phyloP scores from a whole-genome alignment of 2,329 filamentous ascomycete genomes.

The Acrodontium crateriforme region DNA sequence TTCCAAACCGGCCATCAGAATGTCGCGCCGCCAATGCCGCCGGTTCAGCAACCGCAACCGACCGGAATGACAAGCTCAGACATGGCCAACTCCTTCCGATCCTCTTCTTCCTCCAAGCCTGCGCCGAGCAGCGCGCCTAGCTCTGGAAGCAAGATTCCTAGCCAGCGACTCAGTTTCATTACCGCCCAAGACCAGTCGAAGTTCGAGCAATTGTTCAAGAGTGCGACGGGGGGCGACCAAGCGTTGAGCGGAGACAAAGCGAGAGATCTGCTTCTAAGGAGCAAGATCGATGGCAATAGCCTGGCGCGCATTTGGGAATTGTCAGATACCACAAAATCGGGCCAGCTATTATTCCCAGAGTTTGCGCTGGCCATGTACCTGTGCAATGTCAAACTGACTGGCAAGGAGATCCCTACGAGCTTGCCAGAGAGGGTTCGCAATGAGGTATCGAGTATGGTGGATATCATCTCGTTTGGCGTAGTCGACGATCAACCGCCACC shows the following conservation, averaged over 20 bases:
- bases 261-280: constrained; percentile 74
- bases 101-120: constrained; percentile 38
- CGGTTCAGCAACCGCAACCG: constrained; percentile 35
- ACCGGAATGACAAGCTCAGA: constrained; percentile 49
- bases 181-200: constrained; percentile 89
- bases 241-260: constrained; percentile 87
- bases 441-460: constrained; percentile 98
- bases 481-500: constrained; percentile 49
- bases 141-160: constrained; percentile 66
- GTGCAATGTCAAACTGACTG: constrained; percentile 83
- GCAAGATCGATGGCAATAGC: constrained; percentile 72
- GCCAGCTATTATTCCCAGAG: constrained; percentile 91
- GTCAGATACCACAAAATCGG: constrained; percentile 89
- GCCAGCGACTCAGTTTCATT: constrained; percentile 88
- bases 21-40: constrained; percentile 36
- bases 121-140: constrained; percentile 50
- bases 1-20: constrained; percentile 39
- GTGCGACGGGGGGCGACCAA: constrained; percentile 70
- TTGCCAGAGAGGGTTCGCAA: constrained; percentile 84
- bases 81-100: constrained; percentile 50
- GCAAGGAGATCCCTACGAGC: constrained; percentile 59
- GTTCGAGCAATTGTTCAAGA: constrained; percentile 96
- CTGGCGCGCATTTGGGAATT: constrained; percentile 92
- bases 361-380: constrained; percentile 98
- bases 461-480: constrained; percentile 93